phyloP scores from a whole-genome alignment of 106 monocot genomes.

The Allium fistulosum region DNA sequence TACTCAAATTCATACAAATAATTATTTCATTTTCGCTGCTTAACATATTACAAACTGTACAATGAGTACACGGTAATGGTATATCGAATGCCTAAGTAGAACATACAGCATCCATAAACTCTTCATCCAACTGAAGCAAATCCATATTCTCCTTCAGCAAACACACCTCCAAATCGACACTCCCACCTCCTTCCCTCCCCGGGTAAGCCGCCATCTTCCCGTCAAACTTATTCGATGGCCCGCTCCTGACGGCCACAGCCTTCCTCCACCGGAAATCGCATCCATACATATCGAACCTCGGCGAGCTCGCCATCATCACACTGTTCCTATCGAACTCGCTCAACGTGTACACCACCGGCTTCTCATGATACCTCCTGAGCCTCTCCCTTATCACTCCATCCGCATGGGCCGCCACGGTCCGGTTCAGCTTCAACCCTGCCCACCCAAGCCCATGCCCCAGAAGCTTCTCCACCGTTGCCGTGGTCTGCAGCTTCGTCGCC shows the following conservation, averaged over 20 bases:
- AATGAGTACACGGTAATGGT: no score
- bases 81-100: no score
- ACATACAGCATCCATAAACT: slow-evolving; percentile 30
- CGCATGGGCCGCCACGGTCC: slow-evolving; percentile 20
- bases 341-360: not conserved
- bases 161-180: slow-evolving; percentile 59
- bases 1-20: no score
- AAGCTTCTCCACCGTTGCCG: slow-evolving; percentile 32
- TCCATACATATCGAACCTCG: slow-evolving; percentile 46
- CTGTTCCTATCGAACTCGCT: slow-evolving; percentile 7
- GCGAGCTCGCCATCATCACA: slow-evolving; percentile 32
- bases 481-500: slow-evolving; percentile 10
- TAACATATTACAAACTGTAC: no score
- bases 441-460: slow-evolving; percentile 32
- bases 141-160: slow-evolving; percentile 29
- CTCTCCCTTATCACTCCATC: not conserved
- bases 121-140: slow-evolving; percentile 25
- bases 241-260: slow-evolving; percentile 32
- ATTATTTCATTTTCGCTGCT: no score
- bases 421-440: slow-evolving; percentile 31
- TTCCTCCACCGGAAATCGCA: slow-evolving; percentile 48
- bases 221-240: slow-evolving; percentile 47
- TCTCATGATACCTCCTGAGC: not conserved
- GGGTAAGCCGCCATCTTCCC: slow-evolving; percentile 50
- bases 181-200: slow-evolving; percentile 29